Evolutionary conservation across 2,329 filamentous ascomycete genomes (phyloP), one percentile per base, ranked within the genome.

Genomic region (Fusarium mundagurra): DNA sequence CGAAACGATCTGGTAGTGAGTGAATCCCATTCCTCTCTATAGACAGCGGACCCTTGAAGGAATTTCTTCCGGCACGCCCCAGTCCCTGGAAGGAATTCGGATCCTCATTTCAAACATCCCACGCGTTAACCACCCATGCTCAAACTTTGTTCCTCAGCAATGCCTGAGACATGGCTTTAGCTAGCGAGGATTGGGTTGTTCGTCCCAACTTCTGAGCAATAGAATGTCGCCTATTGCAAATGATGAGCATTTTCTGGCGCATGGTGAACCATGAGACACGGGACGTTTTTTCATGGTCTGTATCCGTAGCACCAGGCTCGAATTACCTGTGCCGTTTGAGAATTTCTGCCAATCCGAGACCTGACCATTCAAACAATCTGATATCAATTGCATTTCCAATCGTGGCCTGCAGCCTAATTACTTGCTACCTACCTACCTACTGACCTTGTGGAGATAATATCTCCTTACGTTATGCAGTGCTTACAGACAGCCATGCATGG

Each of bases 211-310:
- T 62, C 43, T 50, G 61, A 70, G 50, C 72, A 75, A 75, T 75
- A 63, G 44, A 45, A 60, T 41, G 47, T 41, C 45, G 41, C 27
- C 61, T 55, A 75, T 75, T 75, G 65, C 72, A 75, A 75, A 75
- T 75, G 38, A 39, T 38, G 22, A 39, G 27, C 27, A 38, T 64
- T 48, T 58, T 29, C 39, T 59, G 53, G 54, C n/a, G 24, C 33
- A 48, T 44, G 36, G 38, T 47, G 22, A 31, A n/a, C 33, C 27
- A 16, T 34, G 47, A 75, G 60, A 64, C 59, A 69, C 36, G 41
- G 41, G 69, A 31, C n/a, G 20, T 47, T 64, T 55, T 45, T 55
- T 45, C 27, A 62, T 65, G 51, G 45, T 43, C 14, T 14, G 34
- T 7, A 41, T 43, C 14, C 10, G 34, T 7, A 41, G 24, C 20